These are phyloP conservation scores for Termitomyces sp. DNA, from an alignment of 768 basidiomycete genomes.

Conservation along the genomic window DNA sequence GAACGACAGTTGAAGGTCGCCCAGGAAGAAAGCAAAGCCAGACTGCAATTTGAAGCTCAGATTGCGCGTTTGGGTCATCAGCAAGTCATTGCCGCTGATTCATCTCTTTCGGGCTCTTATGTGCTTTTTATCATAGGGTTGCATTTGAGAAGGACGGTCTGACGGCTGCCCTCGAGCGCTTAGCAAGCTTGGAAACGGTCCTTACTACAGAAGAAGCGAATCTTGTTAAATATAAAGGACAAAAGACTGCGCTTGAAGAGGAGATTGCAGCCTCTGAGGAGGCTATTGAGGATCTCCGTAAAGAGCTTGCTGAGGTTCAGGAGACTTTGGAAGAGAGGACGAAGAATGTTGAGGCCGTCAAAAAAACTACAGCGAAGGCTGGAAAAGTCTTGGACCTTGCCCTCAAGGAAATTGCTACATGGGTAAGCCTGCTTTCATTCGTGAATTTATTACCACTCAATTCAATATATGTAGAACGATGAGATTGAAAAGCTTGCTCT, in stretches of 20 bases:
- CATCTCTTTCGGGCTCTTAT: background rate
- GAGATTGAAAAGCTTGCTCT: constrained; percentile 86
- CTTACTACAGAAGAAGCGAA: constrained; percentile 51
- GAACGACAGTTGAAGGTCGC: constrained; percentile 86
- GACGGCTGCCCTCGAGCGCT: constrained; percentile 57
- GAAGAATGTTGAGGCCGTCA: constrained; percentile 71
- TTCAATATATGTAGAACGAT: constrained; percentile 40
- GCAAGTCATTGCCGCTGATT: constrained; percentile 38
- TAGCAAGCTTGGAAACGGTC: constrained; percentile 49
- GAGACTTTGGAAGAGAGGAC: constrained; percentile 70
- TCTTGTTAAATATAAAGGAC: constrained; percentile 49
- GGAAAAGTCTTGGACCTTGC: constrained; percentile 80
- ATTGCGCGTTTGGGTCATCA: constrained; percentile 83
- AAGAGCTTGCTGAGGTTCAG: constrained; percentile 58
- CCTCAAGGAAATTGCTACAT: constrained; percentile 83
- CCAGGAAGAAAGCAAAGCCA: constrained; percentile 82
- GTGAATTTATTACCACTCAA: background rate
- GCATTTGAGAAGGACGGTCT: constrained; percentile 83
- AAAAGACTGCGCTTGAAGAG: constrained; percentile 48
- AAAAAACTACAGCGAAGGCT: constrained; percentile 65
- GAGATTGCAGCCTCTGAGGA: constrained; percentile 61
- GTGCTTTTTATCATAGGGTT: constrained; percentile 39
- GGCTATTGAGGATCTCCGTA: constrained; percentile 51
- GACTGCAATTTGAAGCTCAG: constrained; percentile 80
- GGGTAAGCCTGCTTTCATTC: constrained; percentile 40